These are phyloP conservation scores for Dianthus caryophyllus DNA, from an alignment of 148 eudicot genomes.

Conservation along the genomic window DNA sequence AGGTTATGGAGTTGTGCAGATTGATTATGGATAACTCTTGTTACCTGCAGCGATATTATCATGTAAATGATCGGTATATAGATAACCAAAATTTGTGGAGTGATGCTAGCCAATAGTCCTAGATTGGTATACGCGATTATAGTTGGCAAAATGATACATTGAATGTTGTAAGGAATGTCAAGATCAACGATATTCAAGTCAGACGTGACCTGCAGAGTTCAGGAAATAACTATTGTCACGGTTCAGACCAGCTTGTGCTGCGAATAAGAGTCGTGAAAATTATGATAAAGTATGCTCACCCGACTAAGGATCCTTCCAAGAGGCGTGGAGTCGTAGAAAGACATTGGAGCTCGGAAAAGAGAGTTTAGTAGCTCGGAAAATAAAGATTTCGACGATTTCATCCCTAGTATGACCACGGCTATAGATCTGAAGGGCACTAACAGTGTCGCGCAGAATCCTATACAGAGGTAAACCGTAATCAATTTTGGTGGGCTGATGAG, in stretches of 20 bases:
- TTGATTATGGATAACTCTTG: constrained; percentile 7
- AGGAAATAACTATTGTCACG: not conserved
- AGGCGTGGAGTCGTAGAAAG: constrained; percentile 89
- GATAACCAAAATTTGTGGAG: constrained; percentile 80
- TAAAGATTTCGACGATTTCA: constrained; percentile 60
- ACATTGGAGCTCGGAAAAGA: constrained; percentile 78
- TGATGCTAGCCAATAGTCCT: constrained; percentile 56
- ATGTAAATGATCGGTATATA: constrained; percentile 59
- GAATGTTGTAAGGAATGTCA: constrained; percentile 58
- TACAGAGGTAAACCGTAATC: constrained; percentile 57
- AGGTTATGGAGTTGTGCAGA: not conserved
- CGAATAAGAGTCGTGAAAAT: not conserved
- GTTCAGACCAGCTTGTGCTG: not conserved
- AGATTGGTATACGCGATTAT: constrained; percentile 48
- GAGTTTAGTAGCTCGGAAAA: constrained; percentile 58
- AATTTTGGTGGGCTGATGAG: constrained; percentile 43
- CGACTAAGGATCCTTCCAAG: constrained; percentile 83
- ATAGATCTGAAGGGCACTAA: constrained; percentile 51
- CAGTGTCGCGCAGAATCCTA: constrained; percentile 42
- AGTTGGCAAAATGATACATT: constrained; percentile 48
- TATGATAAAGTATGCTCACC: constrained; percentile 31
- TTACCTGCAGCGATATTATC: constrained; percentile 69
- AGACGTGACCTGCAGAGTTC: constrained; percentile 48
- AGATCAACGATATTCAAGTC: constrained; percentile 83
- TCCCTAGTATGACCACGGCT: constrained; percentile 42